These are phyloP conservation scores for Russula abietina DNA, from an alignment of 768 basidiomycete genomes.

Conservation along the genomic window DNA sequence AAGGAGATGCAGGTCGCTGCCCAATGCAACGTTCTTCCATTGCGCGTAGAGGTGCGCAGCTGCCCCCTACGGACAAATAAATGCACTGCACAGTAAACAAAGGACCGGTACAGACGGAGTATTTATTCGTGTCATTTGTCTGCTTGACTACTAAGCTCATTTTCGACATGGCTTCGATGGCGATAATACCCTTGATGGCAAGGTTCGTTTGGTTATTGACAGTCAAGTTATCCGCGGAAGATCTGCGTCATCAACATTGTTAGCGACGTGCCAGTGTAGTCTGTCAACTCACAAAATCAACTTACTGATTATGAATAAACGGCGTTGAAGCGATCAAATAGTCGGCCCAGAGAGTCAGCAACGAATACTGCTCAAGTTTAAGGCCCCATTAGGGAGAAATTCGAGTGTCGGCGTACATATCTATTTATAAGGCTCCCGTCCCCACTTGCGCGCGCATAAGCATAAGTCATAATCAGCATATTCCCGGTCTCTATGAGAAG, in stretches of 20 bases:
- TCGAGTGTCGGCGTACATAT: constrained; percentile 20
- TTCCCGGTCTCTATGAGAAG: constrained; percentile 30
- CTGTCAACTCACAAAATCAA: constrained; percentile 45
- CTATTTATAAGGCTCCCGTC: constrained; percentile 27
- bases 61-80: constrained; percentile 3
- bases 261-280: constrained; percentile 23
- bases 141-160: constrained; percentile 36
- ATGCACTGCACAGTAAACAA: neutral
- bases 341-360: constrained; percentile 32
- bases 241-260: constrained; percentile 16
- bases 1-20: constrained; percentile 8
- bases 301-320: constrained; percentile 47
- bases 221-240: constrained; percentile 8
- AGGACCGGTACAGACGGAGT: constrained; percentile 25
- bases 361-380: constrained; percentile 23
- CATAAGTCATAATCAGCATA: constrained; percentile 34
- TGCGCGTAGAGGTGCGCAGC: neutral
- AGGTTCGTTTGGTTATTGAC: constrained; percentile 60
- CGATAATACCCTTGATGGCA: constrained; percentile 65
- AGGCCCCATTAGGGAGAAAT: neutral
- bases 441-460: constrained; percentile 28
- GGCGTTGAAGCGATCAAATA: constrained; percentile 36
- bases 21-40: constrained; percentile 11
- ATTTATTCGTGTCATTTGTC: constrained; percentile 24
- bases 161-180: constrained; percentile 57